A percentile compares a stretch with the other conserved stretches of the same genome.
Evolutionary conservation across 2,329 filamentous ascomycete species (phyloP).

Genomic region (Didymellaceae sp.): DNA sequence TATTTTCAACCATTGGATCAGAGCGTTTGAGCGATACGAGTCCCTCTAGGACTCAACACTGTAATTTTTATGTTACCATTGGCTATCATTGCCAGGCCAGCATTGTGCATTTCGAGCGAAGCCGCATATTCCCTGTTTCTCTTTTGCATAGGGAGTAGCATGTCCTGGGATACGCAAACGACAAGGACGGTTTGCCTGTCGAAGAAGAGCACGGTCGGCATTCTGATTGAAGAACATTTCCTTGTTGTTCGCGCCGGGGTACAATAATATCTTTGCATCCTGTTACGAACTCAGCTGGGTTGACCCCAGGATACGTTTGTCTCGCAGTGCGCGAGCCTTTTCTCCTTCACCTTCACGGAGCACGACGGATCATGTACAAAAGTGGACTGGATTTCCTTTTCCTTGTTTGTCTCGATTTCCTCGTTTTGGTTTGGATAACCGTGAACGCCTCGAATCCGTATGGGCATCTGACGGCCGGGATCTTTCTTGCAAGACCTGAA

Average conservation of each 20-base stretch:
- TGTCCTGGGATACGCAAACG: constrained; percentile 19
- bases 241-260: constrained; percentile 21
- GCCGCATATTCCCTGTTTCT: constrained; percentile 35
- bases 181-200: constrained; percentile 15
- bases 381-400: constrained; percentile 30
- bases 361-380: constrained; percentile 40
- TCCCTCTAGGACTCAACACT: constrained; percentile 29
- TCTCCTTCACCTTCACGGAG: constrained; percentile 24
- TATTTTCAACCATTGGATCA: constrained; percentile 39
- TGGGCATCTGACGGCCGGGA: constrained; percentile 20
- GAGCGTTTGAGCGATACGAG: constrained; percentile 39
- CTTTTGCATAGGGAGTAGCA: constrained; percentile 35
- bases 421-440: constrained; percentile 13
- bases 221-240: constrained; percentile 8
- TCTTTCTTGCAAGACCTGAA: constrained; percentile 19
- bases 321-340: constrained; percentile 22
- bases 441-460: constrained; percentile 9
- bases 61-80: constrained; percentile 42
- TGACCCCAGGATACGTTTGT: constrained; percentile 22
- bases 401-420: constrained; percentile 5
- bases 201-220: constrained; percentile 10
- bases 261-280: constrained; percentile 29
- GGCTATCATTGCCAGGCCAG: constrained; percentile 25
- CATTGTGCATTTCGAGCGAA: constrained; percentile 46
- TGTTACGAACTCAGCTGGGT: constrained; percentile 10